Evolutionary conservation across 306 rosid genomes (phyloP).

Genomic region (Mimosa pudica): DNA sequence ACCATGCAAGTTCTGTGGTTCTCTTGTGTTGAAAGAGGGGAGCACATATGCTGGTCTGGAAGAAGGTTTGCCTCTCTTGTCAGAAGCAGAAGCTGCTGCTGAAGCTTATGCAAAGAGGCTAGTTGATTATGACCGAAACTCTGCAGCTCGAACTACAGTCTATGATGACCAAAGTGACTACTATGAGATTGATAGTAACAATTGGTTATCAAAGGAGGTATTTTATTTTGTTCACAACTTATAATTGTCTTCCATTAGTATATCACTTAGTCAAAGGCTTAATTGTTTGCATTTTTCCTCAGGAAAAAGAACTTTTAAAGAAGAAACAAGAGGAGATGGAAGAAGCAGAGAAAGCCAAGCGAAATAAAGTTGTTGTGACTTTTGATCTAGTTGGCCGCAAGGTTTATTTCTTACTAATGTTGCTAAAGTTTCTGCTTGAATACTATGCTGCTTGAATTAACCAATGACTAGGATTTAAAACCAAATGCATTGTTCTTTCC

Average conservation of each 20-base stretch:
- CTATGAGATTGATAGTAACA: constrained; percentile 91
- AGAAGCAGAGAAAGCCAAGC: constrained; percentile 85
- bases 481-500: constrained; percentile 2
- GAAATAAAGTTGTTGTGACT: constrained; percentile 78
- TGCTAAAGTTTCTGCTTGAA: constrained; percentile 16
- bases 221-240: constrained; percentile 21
- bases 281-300: constrained; percentile 25
- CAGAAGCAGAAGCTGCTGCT: constrained; percentile 80
- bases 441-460: constrained; percentile 8
- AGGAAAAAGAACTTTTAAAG: constrained; percentile 86
- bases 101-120: constrained; percentile 95
- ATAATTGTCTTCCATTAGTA: not conserved
- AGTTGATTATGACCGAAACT: constrained; percentile 82
- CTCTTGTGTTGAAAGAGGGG: constrained; percentile 86
- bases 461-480: not conserved
- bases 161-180: constrained; percentile 98
- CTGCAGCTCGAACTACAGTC: constrained; percentile 96
- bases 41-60: constrained; percentile 91
- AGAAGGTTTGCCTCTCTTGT: constrained; percentile 60
- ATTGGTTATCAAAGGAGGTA: constrained; percentile 93
- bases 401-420: constrained; percentile 49
- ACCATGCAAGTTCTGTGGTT: constrained; percentile 87
- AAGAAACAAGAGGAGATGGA: constrained; percentile 88
- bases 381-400: constrained; percentile 98
- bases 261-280: constrained; percentile 1